These are phyloP conservation scores for Oryza longistaminata DNA, from an alignment of 176 grass and related monocot genomes.

Conservation along the genomic window DNA sequence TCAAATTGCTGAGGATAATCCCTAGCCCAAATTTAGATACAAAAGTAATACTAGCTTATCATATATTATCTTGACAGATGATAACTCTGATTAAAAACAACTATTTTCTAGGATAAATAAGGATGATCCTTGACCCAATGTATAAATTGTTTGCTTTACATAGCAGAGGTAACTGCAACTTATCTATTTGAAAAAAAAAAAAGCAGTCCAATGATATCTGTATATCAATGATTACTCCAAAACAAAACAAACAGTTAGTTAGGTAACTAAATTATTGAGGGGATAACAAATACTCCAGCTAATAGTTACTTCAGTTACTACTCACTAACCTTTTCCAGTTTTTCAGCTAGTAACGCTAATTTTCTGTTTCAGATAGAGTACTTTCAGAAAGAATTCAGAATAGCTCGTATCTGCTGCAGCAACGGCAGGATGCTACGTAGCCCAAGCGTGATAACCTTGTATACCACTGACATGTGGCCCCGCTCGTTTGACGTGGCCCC, in stretches of 20 bases:
- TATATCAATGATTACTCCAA: background rate
- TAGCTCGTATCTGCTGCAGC: background rate
- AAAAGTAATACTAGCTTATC: background rate
- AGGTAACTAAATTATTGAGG: background rate
- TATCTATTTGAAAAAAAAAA: background rate
- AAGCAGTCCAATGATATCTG: background rate
- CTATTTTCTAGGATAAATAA: background rate
- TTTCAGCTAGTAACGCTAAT: background rate
- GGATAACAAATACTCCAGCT: background rate
- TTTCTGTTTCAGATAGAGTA: background rate
- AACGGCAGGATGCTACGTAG: background rate
- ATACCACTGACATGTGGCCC: background rate
- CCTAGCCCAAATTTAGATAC: background rate
- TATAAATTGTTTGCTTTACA: background rate
- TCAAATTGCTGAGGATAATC: background rate
- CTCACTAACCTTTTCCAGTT: background rate
- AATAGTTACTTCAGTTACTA: background rate
- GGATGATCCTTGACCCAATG: background rate
- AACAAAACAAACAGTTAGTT: background rate
- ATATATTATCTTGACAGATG: background rate
- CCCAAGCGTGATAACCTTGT: background rate
- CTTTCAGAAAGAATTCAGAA: background rate
- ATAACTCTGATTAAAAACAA: background rate
- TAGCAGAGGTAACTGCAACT: background rate
- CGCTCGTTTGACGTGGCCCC: background rate